Evolutionary conservation across 2,329 filamentous ascomycete species (phyloP), one percentile per base, ranked within the genome.

Genomic region (Akanthomyces dipterigenus): DNA sequence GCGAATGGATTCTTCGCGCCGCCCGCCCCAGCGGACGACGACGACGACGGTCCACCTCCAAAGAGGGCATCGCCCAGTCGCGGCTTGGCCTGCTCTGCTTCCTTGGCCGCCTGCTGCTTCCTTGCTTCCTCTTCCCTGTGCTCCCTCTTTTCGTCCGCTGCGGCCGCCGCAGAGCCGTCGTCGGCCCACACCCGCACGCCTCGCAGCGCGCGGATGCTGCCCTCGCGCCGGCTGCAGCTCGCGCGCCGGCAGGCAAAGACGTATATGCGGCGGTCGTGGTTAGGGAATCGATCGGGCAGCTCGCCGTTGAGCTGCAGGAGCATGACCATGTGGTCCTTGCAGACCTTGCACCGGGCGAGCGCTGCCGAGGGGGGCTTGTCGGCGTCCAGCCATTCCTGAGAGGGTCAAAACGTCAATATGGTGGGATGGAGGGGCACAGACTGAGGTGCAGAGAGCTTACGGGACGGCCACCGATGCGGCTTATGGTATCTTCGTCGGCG

Each of bases 261-360:
- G 70, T 97, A 98, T 20, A 99, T 73, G 64, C 93, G 85, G 67
- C 95, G 83, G 70, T 97, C 91, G 74, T 98, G 91, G 61, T 88
- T 86, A 1, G 92, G 89, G 70, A 96, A 97, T 54, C 86, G 82
- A 60, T 93, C 89, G 16, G 92, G 93, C 3, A 98, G 82, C 71
- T 97, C 92, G 68, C 86, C 93, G 74, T 99, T 91, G 31, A 99
- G 83, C 74, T 99, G 92, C 51, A 99, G 83, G 3, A 99, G 83
- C 12, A 98, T 82, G 1, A 86, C 87, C 85, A 97, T 91, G 57
- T 91, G 76, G 57, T 87, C 84, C 66, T 91, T 90, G 84, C 95
- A 99, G 66, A 90, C 83, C 75, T 90, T 91, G 79, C 95, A 99
- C 75, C 87, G 88, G 24, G 90, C 91, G 11, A 96, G 82, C 1